These are phyloP conservation scores for Rhodotorula paludigena DNA, from an alignment of 768 basidiomycete species.

Conservation along the genomic window DNA sequence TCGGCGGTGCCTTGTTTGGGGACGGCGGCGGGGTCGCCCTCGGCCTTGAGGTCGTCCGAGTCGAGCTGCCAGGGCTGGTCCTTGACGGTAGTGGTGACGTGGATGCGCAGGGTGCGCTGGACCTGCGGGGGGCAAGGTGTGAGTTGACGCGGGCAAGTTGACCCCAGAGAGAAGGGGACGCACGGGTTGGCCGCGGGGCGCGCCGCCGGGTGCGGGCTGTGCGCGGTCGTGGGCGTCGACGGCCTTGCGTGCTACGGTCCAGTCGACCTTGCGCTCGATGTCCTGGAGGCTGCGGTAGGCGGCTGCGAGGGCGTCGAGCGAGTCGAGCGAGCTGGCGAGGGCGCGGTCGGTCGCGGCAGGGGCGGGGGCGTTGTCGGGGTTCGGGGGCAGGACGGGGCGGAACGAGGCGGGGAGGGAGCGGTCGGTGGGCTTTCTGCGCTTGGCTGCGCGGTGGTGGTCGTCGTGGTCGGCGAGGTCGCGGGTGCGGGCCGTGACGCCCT, in stretches of 20 bases:
- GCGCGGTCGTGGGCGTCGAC: constrained; percentile 23
- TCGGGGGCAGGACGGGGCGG: background rate
- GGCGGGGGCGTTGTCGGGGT: background rate
- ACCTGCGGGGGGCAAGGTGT: background rate
- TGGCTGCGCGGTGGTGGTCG: constrained; percentile 15
- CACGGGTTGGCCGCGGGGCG: background rate
- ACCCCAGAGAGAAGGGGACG: background rate
- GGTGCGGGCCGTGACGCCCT: background rate
- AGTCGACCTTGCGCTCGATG: constrained; percentile 34
- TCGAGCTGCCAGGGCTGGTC: constrained; percentile 34
- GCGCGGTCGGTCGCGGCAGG: constrained; percentile 1
- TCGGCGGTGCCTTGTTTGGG: background rate
- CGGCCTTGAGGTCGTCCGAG: background rate
- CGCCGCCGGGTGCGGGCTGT: background rate
- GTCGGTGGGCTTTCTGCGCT: constrained; percentile 35
- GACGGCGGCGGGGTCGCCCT: background rate
- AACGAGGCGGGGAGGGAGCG: constrained; percentile 22
- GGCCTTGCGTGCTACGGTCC: constrained; percentile 25
- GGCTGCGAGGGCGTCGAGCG: constrained; percentile 11
- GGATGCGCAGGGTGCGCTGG: constrained; percentile 24
- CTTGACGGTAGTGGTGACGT: constrained; percentile 3
- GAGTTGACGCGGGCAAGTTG: too few species aligned
- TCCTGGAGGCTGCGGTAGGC: constrained; percentile 20
- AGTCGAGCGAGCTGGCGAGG: constrained; percentile 17
- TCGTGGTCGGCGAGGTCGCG: constrained; percentile 17